Evolutionary conservation across 352 stramenopile genomes (phyloP).

Genomic region (Globisporangium mamillatum): DNA sequence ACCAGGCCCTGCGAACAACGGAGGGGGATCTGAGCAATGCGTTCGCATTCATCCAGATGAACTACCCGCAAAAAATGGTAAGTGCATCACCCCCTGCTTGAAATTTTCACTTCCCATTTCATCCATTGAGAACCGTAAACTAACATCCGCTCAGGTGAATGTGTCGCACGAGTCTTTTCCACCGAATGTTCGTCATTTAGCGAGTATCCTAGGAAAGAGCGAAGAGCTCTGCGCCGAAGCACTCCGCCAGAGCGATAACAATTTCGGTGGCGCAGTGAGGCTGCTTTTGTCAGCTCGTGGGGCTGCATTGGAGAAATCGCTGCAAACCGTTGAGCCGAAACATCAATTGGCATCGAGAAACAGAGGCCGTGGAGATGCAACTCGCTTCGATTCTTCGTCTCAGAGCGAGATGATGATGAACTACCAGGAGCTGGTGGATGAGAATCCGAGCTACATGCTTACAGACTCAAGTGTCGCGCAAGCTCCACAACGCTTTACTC

Average conservation of each 20-base stretch:
- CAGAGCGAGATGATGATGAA: constrained; percentile 27
- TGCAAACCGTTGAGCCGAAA: constrained; percentile 4
- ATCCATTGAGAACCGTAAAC: no score
- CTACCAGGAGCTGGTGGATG: constrained; percentile 69
- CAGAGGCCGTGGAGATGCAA: neutral
- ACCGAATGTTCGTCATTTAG: constrained; percentile 45
- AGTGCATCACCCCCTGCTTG: neutral
- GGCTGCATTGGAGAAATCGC: constrained; percentile 28
- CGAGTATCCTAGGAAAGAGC: constrained; percentile 42
- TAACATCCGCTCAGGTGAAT: constrained; percentile 2
- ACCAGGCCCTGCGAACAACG: constrained; percentile 37
- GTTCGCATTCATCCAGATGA: constrained; percentile 18
- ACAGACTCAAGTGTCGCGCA: constrained; percentile 51
- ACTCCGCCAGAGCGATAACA: constrained; percentile 48
- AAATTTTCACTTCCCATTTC: no score
- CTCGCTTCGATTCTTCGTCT: constrained; percentile 4
- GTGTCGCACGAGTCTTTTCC: constrained; percentile 27
- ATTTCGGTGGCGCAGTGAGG: constrained; percentile 46
- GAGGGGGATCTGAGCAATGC: constrained; percentile 29
- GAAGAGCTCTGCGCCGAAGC: constrained; percentile 57
- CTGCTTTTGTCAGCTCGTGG: constrained; percentile 49
- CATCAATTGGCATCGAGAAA: neutral
- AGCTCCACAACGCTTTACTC: constrained; percentile 16
- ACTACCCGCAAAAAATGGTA: constrained; percentile 19
- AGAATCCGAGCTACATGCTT: constrained; percentile 79